Base-by-base conservation (phyloP, 2,329 filamentous ascomycete species). In the Byssothecium circinans region DNA sequence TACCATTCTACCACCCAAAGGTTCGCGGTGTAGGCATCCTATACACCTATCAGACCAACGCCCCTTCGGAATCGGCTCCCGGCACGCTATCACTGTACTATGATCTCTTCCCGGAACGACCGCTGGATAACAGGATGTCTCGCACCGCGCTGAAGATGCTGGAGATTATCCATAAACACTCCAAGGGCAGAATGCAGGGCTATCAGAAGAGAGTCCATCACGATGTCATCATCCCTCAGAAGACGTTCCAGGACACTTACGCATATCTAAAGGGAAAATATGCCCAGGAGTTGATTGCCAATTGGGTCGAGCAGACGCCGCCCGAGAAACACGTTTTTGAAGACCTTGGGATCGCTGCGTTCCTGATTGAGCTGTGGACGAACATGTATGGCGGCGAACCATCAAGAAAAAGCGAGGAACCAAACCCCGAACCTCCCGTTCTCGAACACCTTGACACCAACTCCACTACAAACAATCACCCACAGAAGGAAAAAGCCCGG, bases 241-340 rank as follows among this genome's bases (percentile, higher is more conserved):
- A 85, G 42, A 74, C 77, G 0, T 85, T 95, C 43, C 92, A 97
- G 67, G 83, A 91, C 61, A 91, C 86, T 0, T 97, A 96, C 67
- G 79, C 86, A 0, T 76, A 78, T 15, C 79, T 99, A 6, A 97
- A 97, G 72, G 76, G 82, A 43, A 87, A 82, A 58, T 91, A 97
- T 66, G 90, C 89, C 1, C 80, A 82, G 17, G 62, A 72, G 1
- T 74, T 99, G 11, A 86, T 91, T 12, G 71, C 81, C n/a, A 75
- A 72, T 1, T 99, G 92, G 94, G 85, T 84, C 12, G 94, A 97
- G 74, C 81, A 81, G 42, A 97, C 91, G 0, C 91, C 95, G 65
- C 89, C 91, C 0, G 77, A 78, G 14, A 99, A 97, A 69, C 91
- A 97, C 65, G 90, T 97, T 2, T 97, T 96, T 70, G 94, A 99